Conservation (phyloP, 2,329 filamentous ascomycete species). For the Phaeosphaeriaceae sp. region DNA sequence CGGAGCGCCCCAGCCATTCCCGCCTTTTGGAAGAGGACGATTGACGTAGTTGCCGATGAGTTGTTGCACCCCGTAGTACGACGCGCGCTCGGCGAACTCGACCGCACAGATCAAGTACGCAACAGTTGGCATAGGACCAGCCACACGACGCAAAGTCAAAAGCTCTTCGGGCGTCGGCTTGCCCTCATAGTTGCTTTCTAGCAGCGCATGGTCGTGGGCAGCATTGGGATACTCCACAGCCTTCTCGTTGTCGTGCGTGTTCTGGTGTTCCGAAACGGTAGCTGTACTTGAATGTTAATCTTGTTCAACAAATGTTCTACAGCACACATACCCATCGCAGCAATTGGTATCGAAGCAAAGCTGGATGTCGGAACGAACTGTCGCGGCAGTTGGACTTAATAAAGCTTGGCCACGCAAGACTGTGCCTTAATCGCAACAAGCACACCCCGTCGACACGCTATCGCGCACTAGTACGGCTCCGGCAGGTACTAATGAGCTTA, state of each 20-base stretch:
- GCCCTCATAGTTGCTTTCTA: slow-evolving; percentile 6
- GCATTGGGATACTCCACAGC: slow-evolving; percentile 1
- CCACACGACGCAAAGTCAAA: slow-evolving; percentile 4
- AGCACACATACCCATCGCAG: slow-evolving; percentile 3
- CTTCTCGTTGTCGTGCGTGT: slow-evolving; percentile 5
- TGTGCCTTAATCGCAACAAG: background rate
- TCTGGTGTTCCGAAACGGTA: background rate
- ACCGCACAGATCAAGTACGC: slow-evolving; percentile 5
- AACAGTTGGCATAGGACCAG: slow-evolving; percentile 3
- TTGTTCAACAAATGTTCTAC: background rate
- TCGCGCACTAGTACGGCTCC: background rate
- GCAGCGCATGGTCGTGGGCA: slow-evolving; percentile 2
- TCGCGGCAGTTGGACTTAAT: background rate
- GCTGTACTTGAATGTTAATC: background rate
- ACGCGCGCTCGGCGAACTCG: slow-evolving; percentile 7
- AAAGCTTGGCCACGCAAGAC: background rate
- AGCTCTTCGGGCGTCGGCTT: slow-evolving; percentile 5
- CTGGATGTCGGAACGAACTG: background rate
- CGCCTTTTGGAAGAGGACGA: slow-evolving; percentile 3
- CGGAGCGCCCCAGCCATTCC: slow-evolving; percentile 6
- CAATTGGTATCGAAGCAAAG: background rate
- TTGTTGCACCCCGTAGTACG: slow-evolving; percentile 6
- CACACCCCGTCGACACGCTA: background rate
- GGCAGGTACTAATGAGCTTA: background rate
- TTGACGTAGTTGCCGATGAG: slow-evolving; percentile 7